Evolutionary conservation across 2,329 filamentous ascomycete species (phyloP), one percentile per base, ranked within the genome.

Genomic region (Xylaria sp.): DNA sequence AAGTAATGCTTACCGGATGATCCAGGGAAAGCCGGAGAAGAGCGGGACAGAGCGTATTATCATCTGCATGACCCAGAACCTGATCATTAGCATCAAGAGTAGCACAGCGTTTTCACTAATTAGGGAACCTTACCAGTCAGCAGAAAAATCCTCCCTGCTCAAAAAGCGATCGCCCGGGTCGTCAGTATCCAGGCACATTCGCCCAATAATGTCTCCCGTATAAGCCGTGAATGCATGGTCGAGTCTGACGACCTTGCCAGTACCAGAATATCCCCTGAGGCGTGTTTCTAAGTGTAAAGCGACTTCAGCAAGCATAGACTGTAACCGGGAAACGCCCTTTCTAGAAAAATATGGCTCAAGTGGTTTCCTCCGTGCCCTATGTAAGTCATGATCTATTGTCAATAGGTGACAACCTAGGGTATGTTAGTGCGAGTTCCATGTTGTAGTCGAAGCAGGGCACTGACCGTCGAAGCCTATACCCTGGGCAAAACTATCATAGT

Each of bases 1-100:
- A 37, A 46, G 18, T n/a, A 20, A 56, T 54, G 7, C 48, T 66
- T 66, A 73, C 72, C 66, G 34, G 62, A 74, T 69, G 64, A 73
- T 69, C 62, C 63, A 71, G 12, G 73, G 73, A 34, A 74, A 73
- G 9, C 55, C 70, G 6, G 73, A 73, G 55, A 74, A 72, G 4
- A 74, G 61, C 0, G 73, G 74, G 31, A 74, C 72, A n/a, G 72
- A 74, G 15, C 70, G 70, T n/a, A 74, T 65, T 44, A 75, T 65
- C 23, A 69, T 70, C 12, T 74, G 65, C 64, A 75, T 72, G 15
- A 73, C 39, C 39, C 73, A 63, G 28, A 55, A 67, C 72, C 72
- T 73, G 46, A 9, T 20, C 3, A 55, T 50, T 37, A 56, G 51
- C 13, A 55, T 69, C 20, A 48, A 23, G 56, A 4, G 20, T 0